phyloP scores from a whole-genome alignment of 768 basidiomycete genomes.

The Dioszegia aurantiaca region DNA sequence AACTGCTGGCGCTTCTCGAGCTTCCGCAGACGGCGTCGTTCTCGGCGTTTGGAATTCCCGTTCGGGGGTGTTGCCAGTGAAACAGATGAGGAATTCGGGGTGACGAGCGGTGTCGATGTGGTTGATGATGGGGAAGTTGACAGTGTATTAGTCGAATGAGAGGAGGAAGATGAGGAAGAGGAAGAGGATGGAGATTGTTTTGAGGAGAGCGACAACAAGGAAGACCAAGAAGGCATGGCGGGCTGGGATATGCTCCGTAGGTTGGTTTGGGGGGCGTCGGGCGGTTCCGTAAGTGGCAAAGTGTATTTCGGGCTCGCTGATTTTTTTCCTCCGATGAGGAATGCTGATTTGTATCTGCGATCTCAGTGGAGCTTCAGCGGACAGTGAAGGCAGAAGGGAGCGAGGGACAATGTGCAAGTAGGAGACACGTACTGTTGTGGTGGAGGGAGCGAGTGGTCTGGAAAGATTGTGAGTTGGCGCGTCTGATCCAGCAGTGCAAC shows the following conservation, averaged over 20 bases:
- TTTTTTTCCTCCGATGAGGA: no score
- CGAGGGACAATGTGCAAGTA: no score
- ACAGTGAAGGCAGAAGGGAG: no score
- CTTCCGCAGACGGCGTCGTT: not conserved
- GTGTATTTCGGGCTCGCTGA: not conserved
- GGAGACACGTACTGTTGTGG: no score
- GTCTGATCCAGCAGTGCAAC: no score
- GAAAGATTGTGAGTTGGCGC: no score
- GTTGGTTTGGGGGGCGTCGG: not conserved
- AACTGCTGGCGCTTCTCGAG: not conserved
- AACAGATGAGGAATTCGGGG: constrained; percentile 1
- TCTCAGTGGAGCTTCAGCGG: no score
- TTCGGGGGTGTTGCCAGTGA: not conserved
- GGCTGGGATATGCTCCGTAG: not conserved
- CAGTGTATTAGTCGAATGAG: not conserved
- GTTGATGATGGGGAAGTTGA: not conserved
- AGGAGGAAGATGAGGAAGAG: not conserved
- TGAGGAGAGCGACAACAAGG: constrained; percentile 1
- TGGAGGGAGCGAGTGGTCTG: no score
- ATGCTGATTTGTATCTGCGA: no score
- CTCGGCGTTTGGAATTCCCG: constrained; percentile 1
- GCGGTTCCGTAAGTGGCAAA: not conserved
- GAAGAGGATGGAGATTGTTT: not conserved
- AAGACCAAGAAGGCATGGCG: constrained; percentile 9
- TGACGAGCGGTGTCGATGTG: not conserved